phyloP scores from a whole-genome alignment of 164 flowering plant genomes.

The Liquidambar formosana region DNA sequence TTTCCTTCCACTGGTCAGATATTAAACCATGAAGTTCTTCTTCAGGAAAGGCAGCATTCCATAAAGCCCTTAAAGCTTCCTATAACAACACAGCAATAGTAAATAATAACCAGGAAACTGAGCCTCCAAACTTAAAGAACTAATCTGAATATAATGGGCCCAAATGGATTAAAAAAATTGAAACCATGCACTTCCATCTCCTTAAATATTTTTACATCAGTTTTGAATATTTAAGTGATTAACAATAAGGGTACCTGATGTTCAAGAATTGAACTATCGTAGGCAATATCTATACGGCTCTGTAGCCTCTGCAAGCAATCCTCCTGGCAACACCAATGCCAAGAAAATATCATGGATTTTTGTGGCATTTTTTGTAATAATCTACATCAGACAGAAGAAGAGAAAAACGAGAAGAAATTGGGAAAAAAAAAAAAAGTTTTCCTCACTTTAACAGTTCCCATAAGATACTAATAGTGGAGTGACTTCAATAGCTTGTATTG shows the following conservation, averaged over 20 bases:
- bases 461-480: no score
- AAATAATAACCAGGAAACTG: slow-evolving; percentile 2
- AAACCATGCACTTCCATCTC: not conserved
- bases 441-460: no score
- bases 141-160: not conserved
- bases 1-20: slow-evolving; percentile 97
- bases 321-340: slow-evolving; percentile 53
- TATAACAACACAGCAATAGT: slow-evolving; percentile 21
- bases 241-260: slow-evolving; percentile 69
- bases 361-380: not conserved
- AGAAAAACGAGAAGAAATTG: not conserved
- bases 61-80: slow-evolving; percentile 78
- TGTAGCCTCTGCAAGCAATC: slow-evolving; percentile 83
- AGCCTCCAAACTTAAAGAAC: not conserved
- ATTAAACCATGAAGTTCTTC: slow-evolving; percentile 75
- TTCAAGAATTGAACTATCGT: slow-evolving; percentile 78
- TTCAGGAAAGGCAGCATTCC: slow-evolving; percentile 85
- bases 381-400: not conserved
- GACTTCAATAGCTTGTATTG: no score
- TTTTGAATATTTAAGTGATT: not conserved
- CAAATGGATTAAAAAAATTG: not conserved
- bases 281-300: slow-evolving; percentile 74
- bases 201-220: not conserved
- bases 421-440: not conserved
- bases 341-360: not conserved